Evolutionary conservation across 1,284 basidiomycete genomes (phyloP), one percentile per base, ranked within the genome.

Genomic region (Laetiporus sulphureus): DNA sequence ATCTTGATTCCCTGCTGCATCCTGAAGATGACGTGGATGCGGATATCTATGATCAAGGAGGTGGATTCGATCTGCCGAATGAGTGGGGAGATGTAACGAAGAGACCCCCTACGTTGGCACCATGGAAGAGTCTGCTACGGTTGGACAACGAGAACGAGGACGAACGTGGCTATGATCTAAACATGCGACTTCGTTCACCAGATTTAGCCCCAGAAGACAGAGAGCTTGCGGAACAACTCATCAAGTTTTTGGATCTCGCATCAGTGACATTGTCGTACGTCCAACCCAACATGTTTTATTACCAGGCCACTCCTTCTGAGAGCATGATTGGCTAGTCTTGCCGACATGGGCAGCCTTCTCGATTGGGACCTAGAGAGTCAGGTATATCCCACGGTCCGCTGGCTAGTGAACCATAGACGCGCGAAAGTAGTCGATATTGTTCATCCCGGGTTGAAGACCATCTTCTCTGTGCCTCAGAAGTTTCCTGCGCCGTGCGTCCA

Each of bases 111-210:
- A 66, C 75, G 8, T 68, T 97, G 8, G 73, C 81, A n/a, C 93
- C 94, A 3, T 97, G 94, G 94, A 93, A 95, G 60, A 89, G 90
- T 22, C 61, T 97, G 15, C 65, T 97, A 4, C 71, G 92, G 18
- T 61, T 96, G 22, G 83, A 87, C 49, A 72, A 69, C 29, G 71
- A 73, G 5, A 72, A 69, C 29, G 71, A 73, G 5, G 73, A 73
- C 29, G 75, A 76, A 19, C 65, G 82, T 35, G 56, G 49, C 11
- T 58, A 60, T 36, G 78, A 83, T 47, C 71, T 79, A 1, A 75
- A 82, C 46, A 70, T 76, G 53, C 78, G 75, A 42, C 59, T 81
- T 32, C 69, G 72, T 48, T 75, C 71, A 21, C 77, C 74, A 22
- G 77, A 75, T 54, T 71, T 82, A 42, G 80, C 62, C 50, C 70